Conservation (phyloP, 2,329 filamentous ascomycete genomes). For the Meredithiella fracta region DNA sequence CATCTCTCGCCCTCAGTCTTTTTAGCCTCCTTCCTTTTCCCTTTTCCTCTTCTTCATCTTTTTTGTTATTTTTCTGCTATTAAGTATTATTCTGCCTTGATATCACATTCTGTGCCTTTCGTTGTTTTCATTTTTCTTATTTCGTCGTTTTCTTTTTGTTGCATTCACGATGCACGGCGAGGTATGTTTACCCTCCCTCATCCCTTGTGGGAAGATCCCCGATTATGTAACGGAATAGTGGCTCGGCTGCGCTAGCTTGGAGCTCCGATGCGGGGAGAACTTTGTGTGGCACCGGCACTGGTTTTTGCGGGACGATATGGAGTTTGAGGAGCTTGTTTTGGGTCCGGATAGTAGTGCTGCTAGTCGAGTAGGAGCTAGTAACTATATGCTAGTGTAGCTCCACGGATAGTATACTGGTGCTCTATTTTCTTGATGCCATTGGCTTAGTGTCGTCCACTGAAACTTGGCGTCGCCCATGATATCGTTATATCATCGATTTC, state of each 20-base stretch:
- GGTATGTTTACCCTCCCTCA: conserved; percentile 31
- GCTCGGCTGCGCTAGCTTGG: not conserved
- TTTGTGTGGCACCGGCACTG: not conserved
- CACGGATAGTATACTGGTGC: no score
- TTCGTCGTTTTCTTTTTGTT: conserved; percentile 4
- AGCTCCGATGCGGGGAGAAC: not conserved
- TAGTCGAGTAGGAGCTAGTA: not conserved
- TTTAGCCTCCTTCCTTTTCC: conserved; percentile 1
- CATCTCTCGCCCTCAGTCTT: not conserved
- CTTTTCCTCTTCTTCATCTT: conserved; percentile 2
- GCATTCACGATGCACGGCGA: conserved; percentile 11
- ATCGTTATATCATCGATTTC: not conserved
- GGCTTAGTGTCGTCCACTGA: not conserved
- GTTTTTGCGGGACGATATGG: not conserved
- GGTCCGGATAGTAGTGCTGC: not conserved
- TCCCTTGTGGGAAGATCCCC: conserved; percentile 27
- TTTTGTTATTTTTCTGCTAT: conserved; percentile 8
- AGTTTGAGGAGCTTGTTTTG: not conserved
- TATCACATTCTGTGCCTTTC: conserved; percentile 5
- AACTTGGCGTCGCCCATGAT: not conserved
- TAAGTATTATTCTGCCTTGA: conserved; percentile 3
- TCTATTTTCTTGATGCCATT: no score
- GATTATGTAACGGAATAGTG: not conserved
- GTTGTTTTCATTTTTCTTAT: conserved; percentile 8
- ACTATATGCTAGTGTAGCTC: not conserved